Evolutionary conservation across 73 alveolate genomes (phyloP).

Genomic region (Uronychia setigera): DNA sequence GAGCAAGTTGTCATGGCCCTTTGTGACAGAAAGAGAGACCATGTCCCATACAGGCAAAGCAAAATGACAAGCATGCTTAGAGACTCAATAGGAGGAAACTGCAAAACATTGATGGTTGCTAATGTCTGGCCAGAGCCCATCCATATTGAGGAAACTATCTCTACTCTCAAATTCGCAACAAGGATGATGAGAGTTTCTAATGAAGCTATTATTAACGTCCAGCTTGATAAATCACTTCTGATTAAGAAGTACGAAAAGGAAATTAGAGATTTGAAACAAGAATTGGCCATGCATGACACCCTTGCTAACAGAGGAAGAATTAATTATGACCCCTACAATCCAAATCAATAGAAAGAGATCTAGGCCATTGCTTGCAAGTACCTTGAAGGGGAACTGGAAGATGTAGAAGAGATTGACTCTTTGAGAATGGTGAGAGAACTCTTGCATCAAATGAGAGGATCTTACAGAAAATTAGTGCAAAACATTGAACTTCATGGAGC

Average conservation of each 20-base stretch:
- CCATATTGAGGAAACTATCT: constrained; percentile 96
- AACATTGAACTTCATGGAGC: constrained; percentile 27
- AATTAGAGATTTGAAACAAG: constrained; percentile 98
- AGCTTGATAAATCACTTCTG: constrained; percentile 93
- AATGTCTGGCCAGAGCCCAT: constrained; percentile 99
- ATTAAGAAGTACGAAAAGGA: constrained; percentile 96
- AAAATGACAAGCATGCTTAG: constrained; percentile 95
- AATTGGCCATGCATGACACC: constrained; percentile 99
- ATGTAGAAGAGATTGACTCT: constrained; percentile 89
- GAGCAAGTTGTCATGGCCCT: constrained; percentile 99
- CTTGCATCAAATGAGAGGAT: constrained; percentile 86
- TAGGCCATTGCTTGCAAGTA: constrained; percentile 75
- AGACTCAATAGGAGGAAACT: constrained; percentile 99
- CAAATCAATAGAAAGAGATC: constrained; percentile 77
- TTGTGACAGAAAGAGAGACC: constrained; percentile 96
- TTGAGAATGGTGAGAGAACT: constrained; percentile 94
- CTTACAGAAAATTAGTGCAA: constrained; percentile 83
- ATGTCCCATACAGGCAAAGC: constrained; percentile 98
- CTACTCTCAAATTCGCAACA: constrained; percentile 98
- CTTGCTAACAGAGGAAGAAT: constrained; percentile 97
- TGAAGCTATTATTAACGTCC: constrained; percentile 94
- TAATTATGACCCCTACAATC: constrained; percentile 96
- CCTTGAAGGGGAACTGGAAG: constrained; percentile 92
- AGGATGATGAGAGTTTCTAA: constrained; percentile 99
- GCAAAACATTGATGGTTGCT: constrained; percentile 99